Conservation (phyloP, 163 green algal genomes). For the Chlorella variabilis region DNA sequence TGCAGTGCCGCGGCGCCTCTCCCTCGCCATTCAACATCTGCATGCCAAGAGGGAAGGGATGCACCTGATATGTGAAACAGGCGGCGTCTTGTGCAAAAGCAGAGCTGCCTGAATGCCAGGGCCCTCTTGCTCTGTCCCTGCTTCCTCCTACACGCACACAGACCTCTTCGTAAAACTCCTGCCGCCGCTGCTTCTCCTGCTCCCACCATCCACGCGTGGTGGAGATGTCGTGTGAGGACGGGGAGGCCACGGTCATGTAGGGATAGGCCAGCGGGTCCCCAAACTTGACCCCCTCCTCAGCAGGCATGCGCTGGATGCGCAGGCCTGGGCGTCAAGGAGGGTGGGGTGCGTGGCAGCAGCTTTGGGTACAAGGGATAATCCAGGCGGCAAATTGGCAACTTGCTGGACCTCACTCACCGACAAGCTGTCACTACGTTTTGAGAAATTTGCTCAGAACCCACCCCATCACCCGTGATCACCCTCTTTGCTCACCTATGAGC, state of each 20-base stretch:
- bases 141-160: too few species aligned
- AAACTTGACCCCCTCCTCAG: constrained; percentile 77
- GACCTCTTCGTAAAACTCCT: constrained; percentile 73
- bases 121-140: too few species aligned
- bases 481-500: constrained; percentile 55
- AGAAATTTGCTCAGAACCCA: too few species aligned
- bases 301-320: constrained; percentile 96
- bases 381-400: too few species aligned
- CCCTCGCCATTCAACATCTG: constrained; percentile 60
- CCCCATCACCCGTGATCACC: too few species aligned
- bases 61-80: too few species aligned
- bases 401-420: too few species aligned
- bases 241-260: constrained; percentile 87
- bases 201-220: constrained; percentile 90
- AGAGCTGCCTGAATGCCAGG: too few species aligned
- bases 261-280: constrained; percentile 84
- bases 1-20: constrained; percentile 64
- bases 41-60: background rate
- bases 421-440: too few species aligned
- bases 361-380: too few species aligned
- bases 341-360: background rate
- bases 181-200: constrained; percentile 72
- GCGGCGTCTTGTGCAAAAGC: too few species aligned
- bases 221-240: constrained; percentile 90
- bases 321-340: constrained; percentile 63